Base-by-base conservation (phyloP, 805 yeast species). In the Cyberlindnera samutprakarnensis region DNA sequence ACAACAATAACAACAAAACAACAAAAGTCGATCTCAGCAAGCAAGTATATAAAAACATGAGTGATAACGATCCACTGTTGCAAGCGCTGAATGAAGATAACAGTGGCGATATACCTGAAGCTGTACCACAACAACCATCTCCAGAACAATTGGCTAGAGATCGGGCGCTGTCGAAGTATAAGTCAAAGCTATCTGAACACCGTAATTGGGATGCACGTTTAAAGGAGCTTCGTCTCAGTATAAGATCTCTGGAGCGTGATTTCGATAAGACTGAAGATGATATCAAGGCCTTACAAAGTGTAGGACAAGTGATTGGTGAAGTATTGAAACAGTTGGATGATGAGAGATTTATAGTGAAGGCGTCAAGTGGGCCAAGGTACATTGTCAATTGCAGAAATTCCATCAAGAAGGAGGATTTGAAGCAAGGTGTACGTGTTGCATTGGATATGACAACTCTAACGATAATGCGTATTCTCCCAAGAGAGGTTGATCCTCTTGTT, bases 401-500 rank as follows among this genome's bases (percentile, higher is more conserved):
- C 21, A 85, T 92, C 54, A 84, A 82, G 54, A 78, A 84, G 49
- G 82, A 78, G 27, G 73, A 72, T 39, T 70, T 92, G 51, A 78
- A 83, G 59, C 94, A 87, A 58, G 98, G 98, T 31, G 88, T 88
- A 15, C 75, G 98, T 56, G 98, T 92, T 28, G 92, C 98, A 12
- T 67, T 92, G 47, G 98, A 92, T 61, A 92, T 92, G 82, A 92
- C 98, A 17, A 92, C 98, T 1, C 69, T 92, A 47, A 92, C 98
- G 14, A 92, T 92, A 40, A 92, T 92, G 98, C 77, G 98, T 52
- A 80, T 92, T 27, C 69, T 92, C 48, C 98, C 98, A 13, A 75
- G 98, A 53, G 98, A 92, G 60, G 97, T 94, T 30, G 98, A 92
- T 61, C 98, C 98, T 10, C 68, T 88, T 52, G 97, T 92, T 42